A percentile compares a stretch with the other conserved stretches of the same genome.
Conservation (phyloP, 169 alveolate species). For the Amoebophrya sp. region DNA sequence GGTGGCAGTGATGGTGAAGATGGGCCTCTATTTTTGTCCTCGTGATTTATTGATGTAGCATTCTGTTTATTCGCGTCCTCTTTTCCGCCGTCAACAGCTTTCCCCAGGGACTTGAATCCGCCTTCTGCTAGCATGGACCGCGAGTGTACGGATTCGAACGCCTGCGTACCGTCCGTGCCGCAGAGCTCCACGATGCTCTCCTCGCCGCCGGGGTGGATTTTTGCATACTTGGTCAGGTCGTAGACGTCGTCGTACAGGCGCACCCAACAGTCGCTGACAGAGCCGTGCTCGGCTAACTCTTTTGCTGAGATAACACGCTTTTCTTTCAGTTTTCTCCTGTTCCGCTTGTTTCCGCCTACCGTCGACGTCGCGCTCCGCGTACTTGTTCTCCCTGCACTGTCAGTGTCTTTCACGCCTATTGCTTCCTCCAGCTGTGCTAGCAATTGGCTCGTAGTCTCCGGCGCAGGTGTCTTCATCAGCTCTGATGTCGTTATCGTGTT, state of each 20-base stretch:
- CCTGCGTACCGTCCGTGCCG: conserved; percentile 55
- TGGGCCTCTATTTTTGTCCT: too few species aligned
- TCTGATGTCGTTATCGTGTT: not conserved
- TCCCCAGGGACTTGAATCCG: not conserved
- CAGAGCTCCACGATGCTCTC: conserved; percentile 53
- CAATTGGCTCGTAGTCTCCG: not conserved
- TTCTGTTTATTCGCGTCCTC: too few species aligned
- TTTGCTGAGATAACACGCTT: conserved; percentile 19
- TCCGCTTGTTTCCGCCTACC: conserved; percentile 39
- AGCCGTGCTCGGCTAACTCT: conserved; percentile 55
- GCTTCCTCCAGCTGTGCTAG: not conserved
- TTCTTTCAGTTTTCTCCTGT: not conserved
- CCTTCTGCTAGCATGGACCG: not conserved
- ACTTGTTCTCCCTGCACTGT: conserved; percentile 36
- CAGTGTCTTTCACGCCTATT: conserved; percentile 4
- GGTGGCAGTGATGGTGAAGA: too few species aligned
- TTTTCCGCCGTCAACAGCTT: too few species aligned
- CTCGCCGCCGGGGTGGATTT: conserved; percentile 66
- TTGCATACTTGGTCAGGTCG: conserved; percentile 57
- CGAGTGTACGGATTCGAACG: conserved; percentile 28
- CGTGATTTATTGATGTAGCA: too few species aligned
- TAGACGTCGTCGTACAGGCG: conserved; percentile 56
- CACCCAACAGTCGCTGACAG: conserved; percentile 59
- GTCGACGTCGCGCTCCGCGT: conserved; percentile 28
- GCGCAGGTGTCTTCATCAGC: too few species aligned